Conservation (phyloP, 805 yeast species). For the Zygosaccharomyces rouxii region DNA sequence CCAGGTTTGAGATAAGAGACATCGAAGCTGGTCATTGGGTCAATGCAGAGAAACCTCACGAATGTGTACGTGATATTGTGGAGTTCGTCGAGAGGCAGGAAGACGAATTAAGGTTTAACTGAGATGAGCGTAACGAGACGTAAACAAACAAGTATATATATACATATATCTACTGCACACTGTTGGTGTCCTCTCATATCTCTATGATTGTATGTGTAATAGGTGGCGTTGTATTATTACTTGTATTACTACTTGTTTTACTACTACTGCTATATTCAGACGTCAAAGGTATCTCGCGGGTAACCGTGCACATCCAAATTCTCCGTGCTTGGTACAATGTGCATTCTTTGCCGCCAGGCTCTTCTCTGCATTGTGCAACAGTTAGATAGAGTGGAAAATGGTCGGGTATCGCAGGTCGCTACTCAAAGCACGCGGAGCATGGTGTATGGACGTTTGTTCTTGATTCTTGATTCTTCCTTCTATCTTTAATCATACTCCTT, state of each 20-base stretch:
- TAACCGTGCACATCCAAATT: background rate
- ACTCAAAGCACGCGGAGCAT: background rate
- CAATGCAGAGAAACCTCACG: slow-evolving; percentile 78
- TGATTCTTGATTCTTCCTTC: background rate
- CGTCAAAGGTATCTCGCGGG: background rate
- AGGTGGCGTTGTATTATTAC: background rate
- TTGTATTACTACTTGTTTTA: background rate
- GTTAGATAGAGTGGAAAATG: background rate
- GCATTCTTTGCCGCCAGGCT: background rate
- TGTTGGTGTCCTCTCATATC: background rate
- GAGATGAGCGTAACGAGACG: background rate
- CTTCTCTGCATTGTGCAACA: background rate
- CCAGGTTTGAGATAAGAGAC: slow-evolving; percentile 67
- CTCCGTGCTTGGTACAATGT: background rate
- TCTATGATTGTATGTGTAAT: too few species aligned
- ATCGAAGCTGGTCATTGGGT: slow-evolving; percentile 92
- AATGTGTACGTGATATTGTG: slow-evolving; percentile 57
- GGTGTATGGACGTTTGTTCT: background rate
- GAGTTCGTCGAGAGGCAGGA: slow-evolving; percentile 55
- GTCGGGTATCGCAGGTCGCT: background rate
- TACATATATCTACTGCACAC: background rate
- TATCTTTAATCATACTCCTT: background rate
- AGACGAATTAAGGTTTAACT: slow-evolving; percentile 20
- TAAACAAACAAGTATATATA: background rate
- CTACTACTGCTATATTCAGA: background rate